phyloP scores from a whole-genome alignment of 495 filamentous ascomycete species.

The Aspergillus coremiiformis region DNA sequence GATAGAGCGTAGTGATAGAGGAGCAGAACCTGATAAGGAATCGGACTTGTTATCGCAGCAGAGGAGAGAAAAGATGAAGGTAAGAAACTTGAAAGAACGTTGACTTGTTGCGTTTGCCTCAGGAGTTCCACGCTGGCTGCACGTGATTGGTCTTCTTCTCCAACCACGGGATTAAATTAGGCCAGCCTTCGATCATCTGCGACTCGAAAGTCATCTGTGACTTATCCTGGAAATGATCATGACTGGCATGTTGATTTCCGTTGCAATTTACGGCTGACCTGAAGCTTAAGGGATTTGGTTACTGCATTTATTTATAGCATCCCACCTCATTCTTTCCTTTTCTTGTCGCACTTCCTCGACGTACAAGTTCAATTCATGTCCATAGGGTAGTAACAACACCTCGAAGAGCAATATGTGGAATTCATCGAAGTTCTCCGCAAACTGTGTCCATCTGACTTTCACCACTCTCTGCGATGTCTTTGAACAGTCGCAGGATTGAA shows the following conservation, averaged over 20 bases:
- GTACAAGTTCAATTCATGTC: too few relatives aligned
- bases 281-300: too few relatives aligned
- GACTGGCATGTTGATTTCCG: too few relatives aligned
- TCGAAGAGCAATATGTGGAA: background rate
- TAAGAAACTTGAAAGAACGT: background rate
- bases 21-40: background rate
- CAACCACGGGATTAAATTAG: background rate
- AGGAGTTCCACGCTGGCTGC: background rate
- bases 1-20: background rate
- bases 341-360: too few relatives aligned
- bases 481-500: slow-evolving; percentile 44
- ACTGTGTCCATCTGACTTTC: background rate
- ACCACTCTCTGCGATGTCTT: slow-evolving; percentile 15
- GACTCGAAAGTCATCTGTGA: too few relatives aligned
- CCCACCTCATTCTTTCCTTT: too few relatives aligned
- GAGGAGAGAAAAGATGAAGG: background rate
- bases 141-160: background rate
- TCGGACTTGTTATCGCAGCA: background rate
- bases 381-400: too few relatives aligned
- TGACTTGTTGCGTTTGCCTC: background rate
- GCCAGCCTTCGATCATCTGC: too few relatives aligned
- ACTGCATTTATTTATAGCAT: too few relatives aligned
- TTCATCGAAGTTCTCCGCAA: background rate
- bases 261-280: too few relatives aligned
- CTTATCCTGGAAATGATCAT: too few relatives aligned